Evolutionary conservation across 345 rosid genomes (phyloP).

Genomic region (Cardiospermum halicacabum): DNA sequence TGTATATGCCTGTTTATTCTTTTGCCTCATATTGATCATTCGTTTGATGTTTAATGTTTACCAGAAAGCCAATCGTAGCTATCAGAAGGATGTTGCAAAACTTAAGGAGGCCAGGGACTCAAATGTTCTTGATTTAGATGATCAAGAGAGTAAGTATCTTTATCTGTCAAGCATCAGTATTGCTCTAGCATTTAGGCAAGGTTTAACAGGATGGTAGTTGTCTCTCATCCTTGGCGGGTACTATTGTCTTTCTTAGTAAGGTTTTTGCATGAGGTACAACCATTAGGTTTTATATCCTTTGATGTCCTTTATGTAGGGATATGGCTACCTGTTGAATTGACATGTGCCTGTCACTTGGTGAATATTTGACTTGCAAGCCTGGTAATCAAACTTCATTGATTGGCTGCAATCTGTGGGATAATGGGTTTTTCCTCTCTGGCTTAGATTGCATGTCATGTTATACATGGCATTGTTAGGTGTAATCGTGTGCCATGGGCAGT

Average conservation of each 20-base stretch:
- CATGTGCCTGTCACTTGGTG: neutral
- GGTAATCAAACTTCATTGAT: neutral
- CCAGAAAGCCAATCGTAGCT: slow-evolving; percentile 93
- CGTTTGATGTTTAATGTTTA: slow-evolving; percentile 2
- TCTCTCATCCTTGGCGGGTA: neutral
- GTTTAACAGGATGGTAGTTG: neutral
- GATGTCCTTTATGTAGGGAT: neutral
- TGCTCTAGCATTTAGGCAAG: neutral
- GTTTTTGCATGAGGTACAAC: neutral
- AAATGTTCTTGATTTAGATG: slow-evolving; percentile 39
- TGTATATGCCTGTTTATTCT: neutral
- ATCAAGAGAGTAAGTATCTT: slow-evolving; percentile 44
- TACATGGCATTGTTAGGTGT: slow-evolving; percentile 6
- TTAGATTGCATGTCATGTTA: slow-evolving; percentile 2
- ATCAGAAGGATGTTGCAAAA: slow-evolving; percentile 79
- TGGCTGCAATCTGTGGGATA: slow-evolving; percentile 2
- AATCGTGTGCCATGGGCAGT: slow-evolving; percentile 11
- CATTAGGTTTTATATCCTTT: slow-evolving; percentile 2
- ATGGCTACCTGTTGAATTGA: slow-evolving; percentile 3
- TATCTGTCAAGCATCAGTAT: neutral
- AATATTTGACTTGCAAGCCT: neutral
- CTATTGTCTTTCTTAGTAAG: neutral
- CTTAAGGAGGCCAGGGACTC: slow-evolving; percentile 57
- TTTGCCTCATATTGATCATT: slow-evolving; percentile 2
- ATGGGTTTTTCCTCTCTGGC: neutral